phyloP scores from a whole-genome alignment of 2,329 filamentous ascomycete genomes.

The Byssoonygena ceratinophila region DNA sequence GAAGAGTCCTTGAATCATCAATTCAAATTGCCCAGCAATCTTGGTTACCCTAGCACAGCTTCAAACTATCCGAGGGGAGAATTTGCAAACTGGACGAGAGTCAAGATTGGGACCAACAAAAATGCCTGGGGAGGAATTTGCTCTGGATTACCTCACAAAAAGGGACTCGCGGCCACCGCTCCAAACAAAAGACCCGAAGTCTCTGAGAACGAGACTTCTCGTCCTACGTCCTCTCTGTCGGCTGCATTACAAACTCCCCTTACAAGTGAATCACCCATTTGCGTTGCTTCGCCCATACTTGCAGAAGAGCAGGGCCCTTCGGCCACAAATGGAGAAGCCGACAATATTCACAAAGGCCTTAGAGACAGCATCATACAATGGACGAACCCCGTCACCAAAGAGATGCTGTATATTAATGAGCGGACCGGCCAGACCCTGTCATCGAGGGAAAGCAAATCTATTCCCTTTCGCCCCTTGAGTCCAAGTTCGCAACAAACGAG shows the following conservation, averaged over 20 bases:
- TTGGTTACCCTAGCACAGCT: conserved; percentile 12
- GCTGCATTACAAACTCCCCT: not conserved
- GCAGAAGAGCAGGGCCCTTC: not conserved
- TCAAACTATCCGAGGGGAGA: conserved; percentile 10
- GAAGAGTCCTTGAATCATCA: conserved; percentile 21
- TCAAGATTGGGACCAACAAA: conserved; percentile 29
- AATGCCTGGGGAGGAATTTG: conserved; percentile 17
- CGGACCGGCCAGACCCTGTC: conserved; percentile 28
- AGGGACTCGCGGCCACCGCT: not conserved
- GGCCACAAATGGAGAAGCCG: not conserved
- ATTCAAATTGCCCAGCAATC: conserved; percentile 27
- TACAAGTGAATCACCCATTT: not conserved
- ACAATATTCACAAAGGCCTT: not conserved
- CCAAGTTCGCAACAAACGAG: not conserved
- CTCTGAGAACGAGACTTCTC: not conserved
- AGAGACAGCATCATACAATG: conserved; percentile 39
- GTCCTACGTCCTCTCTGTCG: conserved; percentile 1
- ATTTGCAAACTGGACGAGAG: conserved; percentile 34
- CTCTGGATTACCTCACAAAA: conserved; percentile 16
- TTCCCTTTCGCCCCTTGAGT: conserved; percentile 15
- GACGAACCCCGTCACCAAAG: conserved; percentile 50
- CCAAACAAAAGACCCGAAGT: not conserved
- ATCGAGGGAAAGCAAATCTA: conserved; percentile 11
- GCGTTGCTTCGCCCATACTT: not conserved
- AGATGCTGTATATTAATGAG: conserved; percentile 25